phyloP scores from a whole-genome alignment of 2,329 filamentous ascomycete genomes.

The Furcasterigmium furcatum region DNA sequence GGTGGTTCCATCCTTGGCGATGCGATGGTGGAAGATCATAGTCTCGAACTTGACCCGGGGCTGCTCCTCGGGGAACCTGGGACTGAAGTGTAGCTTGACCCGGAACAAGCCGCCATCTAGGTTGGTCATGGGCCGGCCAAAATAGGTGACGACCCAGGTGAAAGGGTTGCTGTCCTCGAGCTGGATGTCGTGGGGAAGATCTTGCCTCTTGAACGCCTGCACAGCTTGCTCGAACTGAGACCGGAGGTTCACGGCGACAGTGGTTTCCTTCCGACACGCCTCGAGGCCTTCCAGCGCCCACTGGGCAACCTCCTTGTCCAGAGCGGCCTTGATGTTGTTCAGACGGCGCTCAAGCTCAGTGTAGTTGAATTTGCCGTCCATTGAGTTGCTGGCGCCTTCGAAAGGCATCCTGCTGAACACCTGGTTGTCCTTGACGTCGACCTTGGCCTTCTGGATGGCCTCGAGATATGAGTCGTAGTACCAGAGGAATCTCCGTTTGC shows the following conservation, averaged over 20 bases:
- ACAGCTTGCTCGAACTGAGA: conserved; percentile 83
- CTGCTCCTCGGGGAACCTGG: conserved; percentile 83
- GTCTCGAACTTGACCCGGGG: conserved; percentile 81
- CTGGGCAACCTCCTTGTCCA: conserved; percentile 66
- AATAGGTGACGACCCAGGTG: conserved; percentile 83
- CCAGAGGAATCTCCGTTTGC: conserved; percentile 92
- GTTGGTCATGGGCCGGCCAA: conserved; percentile 89
- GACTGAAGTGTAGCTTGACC: conserved; percentile 76
- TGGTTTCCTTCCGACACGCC: conserved; percentile 62
- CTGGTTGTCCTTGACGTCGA: conserved; percentile 60
- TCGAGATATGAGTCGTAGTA: conserved; percentile 86
- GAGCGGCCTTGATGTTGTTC: conserved; percentile 60
- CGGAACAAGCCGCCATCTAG: conserved; percentile 88
- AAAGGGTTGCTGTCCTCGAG: conserved; percentile 84
- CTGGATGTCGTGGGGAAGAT: conserved; percentile 71
- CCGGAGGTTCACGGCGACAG: conserved; percentile 77
- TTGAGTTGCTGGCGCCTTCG: conserved; percentile 70
- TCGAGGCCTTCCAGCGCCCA: conserved; percentile 71
- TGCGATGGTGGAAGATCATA: conserved; percentile 81
- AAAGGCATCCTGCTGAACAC: conserved; percentile 84
- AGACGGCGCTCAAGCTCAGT: conserved; percentile 68
- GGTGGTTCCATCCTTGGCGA: conserved; percentile 74
- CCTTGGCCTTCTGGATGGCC: conserved; percentile 63
- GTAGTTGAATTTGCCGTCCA: conserved; percentile 87
- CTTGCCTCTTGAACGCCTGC: conserved; percentile 68